Evolutionary conservation across 1,284 basidiomycete genomes (phyloP), one percentile per base, ranked within the genome.

Genomic region (Trichosporon asahii): DNA sequence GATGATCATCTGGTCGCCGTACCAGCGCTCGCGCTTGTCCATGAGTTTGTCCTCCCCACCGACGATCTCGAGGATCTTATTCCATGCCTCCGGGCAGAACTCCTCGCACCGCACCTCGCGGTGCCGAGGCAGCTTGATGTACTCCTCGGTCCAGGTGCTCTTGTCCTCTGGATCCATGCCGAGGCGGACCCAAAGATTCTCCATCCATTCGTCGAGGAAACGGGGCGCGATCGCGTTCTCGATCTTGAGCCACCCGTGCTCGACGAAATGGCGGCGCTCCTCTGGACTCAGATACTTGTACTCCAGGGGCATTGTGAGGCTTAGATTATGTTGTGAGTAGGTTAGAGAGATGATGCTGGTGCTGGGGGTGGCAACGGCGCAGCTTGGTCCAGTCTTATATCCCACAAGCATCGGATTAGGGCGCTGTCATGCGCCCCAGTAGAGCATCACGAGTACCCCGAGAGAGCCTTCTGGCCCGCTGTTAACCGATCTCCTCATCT

Each of bases 141-240:
- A 76, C 67, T 79, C 77, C n/a, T 73, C 66, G 11, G 60, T 74
- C 79, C 79, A 81, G 9, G 79, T 81, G 11, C 73, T 72, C 71
- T 80, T 80, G 72, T 81, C 79, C 33, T 78, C 40, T 0, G 73
- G 72, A 53, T 81, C 77, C 66, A 70, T 74, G n/a, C 78, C 79
- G 6, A 79, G 72, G 8, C 80, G 73, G 18, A 78, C 73, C 77
- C 77, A 80, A 18, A 79, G 63, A 69, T 78, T 73, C 6, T 68
- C 69, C 69, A 76, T 72, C 76, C 76, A 79, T n/a, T 68, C 68
- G 4, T 67, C 21, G 27, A 79, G 46, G 66, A 73, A 77, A 44
- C 72, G 53, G 0, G 71, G 75, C 23, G 70, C 65, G 67, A 79
- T 77, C 35, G 78, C 78, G 25, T 76, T 73, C n/a, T 68, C 68